These are phyloP conservation scores for Discostella pseudostelligera DNA, from an alignment of 108 stramenopile genomes.

Conservation along the genomic window DNA sequence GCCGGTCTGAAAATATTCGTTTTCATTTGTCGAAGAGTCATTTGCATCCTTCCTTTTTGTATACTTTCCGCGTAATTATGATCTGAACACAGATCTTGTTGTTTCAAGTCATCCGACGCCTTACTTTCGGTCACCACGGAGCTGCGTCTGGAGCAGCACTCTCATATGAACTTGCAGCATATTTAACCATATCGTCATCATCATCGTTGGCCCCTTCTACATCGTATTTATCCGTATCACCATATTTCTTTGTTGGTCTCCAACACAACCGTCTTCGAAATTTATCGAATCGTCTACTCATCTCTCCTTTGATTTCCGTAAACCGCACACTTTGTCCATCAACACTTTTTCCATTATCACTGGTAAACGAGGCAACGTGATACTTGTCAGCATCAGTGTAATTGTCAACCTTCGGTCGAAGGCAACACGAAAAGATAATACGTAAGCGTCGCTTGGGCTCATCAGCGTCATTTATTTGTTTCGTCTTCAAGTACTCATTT, in stretches of 20 bases:
- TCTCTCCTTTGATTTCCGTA: no score
- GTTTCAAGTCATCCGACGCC: no score
- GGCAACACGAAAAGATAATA: not conserved
- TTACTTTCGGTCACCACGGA: constrained; percentile 3
- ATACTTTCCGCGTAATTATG: no score
- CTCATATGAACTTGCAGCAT: constrained; percentile 5
- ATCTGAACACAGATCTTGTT: no score
- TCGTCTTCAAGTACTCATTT: not conserved
- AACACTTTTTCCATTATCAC: not conserved
- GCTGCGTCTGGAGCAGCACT: not conserved
- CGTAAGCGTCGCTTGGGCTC: not conserved
- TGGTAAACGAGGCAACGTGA: not conserved
- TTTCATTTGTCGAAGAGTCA: no score
- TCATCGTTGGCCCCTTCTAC: not conserved
- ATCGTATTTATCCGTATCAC: not conserved
- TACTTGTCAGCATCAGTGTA: constrained; percentile 5
- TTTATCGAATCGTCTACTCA: not conserved
- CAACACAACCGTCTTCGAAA: not conserved
- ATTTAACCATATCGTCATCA: not conserved
- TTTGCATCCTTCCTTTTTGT: no score
- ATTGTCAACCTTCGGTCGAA: no score
- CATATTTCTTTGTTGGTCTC: not conserved
- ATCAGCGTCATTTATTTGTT: not conserved
- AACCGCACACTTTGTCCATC: not conserved
- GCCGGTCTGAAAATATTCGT: no score